Evolutionary conservation across 2,329 filamentous ascomycete genomes (phyloP).

Genomic region (Fusarium multiceps): DNA sequence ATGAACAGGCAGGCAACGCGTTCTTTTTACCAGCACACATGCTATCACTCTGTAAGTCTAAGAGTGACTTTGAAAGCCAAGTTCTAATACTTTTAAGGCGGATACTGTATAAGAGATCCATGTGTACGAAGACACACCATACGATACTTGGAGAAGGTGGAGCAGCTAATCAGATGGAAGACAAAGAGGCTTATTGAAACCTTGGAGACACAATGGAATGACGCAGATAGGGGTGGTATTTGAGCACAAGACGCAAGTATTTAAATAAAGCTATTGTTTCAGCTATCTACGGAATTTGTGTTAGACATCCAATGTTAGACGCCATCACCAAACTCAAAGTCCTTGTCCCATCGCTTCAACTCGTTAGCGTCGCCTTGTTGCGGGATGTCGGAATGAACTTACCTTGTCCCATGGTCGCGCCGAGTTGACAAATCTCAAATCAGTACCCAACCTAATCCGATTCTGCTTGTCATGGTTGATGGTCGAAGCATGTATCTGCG

Average conservation of each 20-base stretch:
- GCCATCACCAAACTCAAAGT: constrained; percentile 7
- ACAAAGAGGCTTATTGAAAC: neutral
- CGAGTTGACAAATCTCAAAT: constrained; percentile 62
- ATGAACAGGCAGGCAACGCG: neutral
- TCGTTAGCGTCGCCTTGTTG: neutral
- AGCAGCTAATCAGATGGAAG: constrained; percentile 5
- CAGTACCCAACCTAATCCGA: constrained; percentile 65
- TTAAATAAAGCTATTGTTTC: neutral
- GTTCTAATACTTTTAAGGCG: neutral
- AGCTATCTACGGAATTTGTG: neutral
- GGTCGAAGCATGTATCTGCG: constrained; percentile 67
- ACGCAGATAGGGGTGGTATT: neutral
- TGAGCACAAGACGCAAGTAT: neutral
- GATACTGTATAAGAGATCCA: neutral
- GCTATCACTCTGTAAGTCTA: neutral
- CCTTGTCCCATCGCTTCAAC: neutral
- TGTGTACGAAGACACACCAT: neutral
- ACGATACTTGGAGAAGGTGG: neutral
- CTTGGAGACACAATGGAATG: neutral
- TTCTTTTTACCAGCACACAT: constrained; percentile 14
- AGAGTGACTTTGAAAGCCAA: rapidly evolving
- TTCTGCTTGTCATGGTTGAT: constrained; percentile 64
- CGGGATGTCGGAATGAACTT: neutral
- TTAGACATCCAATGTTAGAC: neutral
- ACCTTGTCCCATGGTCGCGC: neutral